These are phyloP conservation scores for Iris macrosiphon DNA, from an alignment of 106 monocot genomes.

Conservation along the genomic window DNA sequence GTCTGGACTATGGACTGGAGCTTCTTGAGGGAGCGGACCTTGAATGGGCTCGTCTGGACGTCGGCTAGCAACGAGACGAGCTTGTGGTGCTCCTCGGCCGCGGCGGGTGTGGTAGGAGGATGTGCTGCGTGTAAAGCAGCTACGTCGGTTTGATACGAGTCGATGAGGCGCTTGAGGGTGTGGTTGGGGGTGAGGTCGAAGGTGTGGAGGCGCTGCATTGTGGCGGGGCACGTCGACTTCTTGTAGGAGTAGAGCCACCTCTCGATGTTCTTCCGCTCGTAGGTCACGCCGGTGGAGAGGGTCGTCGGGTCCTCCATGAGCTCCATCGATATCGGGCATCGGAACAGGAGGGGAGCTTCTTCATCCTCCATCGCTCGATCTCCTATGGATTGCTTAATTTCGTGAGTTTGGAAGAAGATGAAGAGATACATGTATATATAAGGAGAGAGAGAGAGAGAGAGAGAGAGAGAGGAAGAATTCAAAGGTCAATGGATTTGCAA, in stretches of 20 bases:
- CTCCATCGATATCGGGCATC: constrained; percentile 74
- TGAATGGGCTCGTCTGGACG: constrained; percentile 43
- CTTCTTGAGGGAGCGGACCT: constrained; percentile 42
- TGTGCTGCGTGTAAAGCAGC: background rate
- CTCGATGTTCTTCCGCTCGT: constrained; percentile 67
- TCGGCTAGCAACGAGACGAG: constrained; percentile 21
- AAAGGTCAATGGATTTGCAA: too few relatives aligned
- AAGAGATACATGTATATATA: too few relatives aligned
- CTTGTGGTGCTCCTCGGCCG: background rate
- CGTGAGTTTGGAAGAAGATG: too few relatives aligned
- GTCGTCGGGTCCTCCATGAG: constrained; percentile 74
- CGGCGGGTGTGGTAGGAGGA: background rate
- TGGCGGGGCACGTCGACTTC: constrained; percentile 64
- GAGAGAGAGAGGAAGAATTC: too few relatives aligned
- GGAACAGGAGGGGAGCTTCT: too few relatives aligned
- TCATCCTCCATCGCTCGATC: too few relatives aligned
- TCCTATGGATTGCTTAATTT: too few relatives aligned
- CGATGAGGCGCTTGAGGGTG: constrained; percentile 57
- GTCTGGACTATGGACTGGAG: constrained; percentile 17
- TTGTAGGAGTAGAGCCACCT: constrained; percentile 53
- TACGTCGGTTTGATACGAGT: constrained; percentile 11
- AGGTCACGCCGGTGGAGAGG: constrained; percentile 66
- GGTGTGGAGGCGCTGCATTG: constrained; percentile 42
- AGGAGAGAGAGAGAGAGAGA: too few relatives aligned
- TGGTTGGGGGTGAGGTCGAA: constrained; percentile 64